These are phyloP conservation scores for Candida schatavii DNA, from an alignment of 805 yeast genomes.

Conservation along the genomic window DNA sequence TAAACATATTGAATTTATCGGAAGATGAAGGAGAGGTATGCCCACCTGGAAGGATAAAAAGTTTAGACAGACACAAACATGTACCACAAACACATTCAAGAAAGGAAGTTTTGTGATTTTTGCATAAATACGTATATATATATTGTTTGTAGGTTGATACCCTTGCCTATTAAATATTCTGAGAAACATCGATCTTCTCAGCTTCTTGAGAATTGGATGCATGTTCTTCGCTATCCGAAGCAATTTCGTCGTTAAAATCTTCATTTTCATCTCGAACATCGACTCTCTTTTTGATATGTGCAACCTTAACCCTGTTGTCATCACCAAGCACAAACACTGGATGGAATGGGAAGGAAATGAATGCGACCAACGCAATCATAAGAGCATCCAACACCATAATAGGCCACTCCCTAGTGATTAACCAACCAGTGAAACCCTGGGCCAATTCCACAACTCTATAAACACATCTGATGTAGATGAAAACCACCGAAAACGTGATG, in stretches of 20 bases:
- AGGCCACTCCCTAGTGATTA: constrained; percentile 34
- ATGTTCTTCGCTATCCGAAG: neutral
- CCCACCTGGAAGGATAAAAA: no score
- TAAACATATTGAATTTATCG: neutral
- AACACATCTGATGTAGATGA: constrained; percentile 33
- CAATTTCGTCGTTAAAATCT: neutral
- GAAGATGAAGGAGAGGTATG: no score
- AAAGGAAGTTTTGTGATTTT: no score
- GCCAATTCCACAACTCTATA: constrained; percentile 41
- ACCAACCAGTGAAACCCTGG: constrained; percentile 36
- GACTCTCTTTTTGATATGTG: constrained; percentile 23
- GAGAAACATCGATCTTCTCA: neutral
- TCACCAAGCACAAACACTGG: constrained; percentile 36
- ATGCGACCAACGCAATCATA: constrained; percentile 35
- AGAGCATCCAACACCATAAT: constrained; percentile 38
- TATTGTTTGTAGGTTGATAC: no score
- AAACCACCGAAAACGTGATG: constrained; percentile 28
- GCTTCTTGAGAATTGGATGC: neutral
- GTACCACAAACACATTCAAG: no score
- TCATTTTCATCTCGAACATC: constrained; percentile 12
- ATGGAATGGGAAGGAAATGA: constrained; percentile 37
- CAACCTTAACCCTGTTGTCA: constrained; percentile 23
- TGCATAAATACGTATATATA: no score
- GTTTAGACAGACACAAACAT: no score
- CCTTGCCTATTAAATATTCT: neutral